Evolutionary conservation across 352 stramenopile genomes (phyloP), one percentile per base, ranked within the genome.

Genomic region (Globisporangium carolinianum): DNA sequence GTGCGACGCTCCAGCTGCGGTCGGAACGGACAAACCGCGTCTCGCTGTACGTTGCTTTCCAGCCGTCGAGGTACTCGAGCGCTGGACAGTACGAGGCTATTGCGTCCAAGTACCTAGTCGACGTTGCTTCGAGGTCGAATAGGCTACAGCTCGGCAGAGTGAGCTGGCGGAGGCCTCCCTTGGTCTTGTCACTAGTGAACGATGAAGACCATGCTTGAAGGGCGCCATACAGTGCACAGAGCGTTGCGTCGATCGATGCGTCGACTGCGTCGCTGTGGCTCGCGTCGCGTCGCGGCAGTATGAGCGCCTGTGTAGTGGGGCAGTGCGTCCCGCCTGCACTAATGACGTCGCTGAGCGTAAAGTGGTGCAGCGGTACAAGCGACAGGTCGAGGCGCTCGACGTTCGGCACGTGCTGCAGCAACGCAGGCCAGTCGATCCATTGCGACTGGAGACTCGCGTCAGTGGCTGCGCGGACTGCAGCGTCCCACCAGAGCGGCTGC

Each of bases 21-120:
- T 80, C 64, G 0, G 63, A 81, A 10, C 63, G 50, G 17, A 80
- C 63, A 9, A 81, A 47, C 50, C 69, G 62, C 35, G 55, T 58
- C 51, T 85, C 73, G 17, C 56, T 55, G 62, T 86, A 85, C 47
- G 74, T 76, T 15, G 65, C 65, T 50, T 86, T 88, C 75, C 75
- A 89, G 32, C 79, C 74, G 60, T 88, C 75, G 50, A 88, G 60
- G 39, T 79, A 84, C 67, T 89, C 76, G 47, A 89, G 60, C 1
- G 60, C 47, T 3, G 79, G 79, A 52, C 79, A 89, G 35, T 74
- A 67, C 8, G 36, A 55, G 14, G 58, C 42, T 24, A 83, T 63
- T 0, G 46, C 53, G 4, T 49, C 46, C 9, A 83, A 51, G 45
- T 75, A 78, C 46, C 75, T 65, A 35, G 69, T 47, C 3, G 53